phyloP scores from a whole-genome alignment of 176 grass and related monocot species.

The Avena insularis region DNA sequence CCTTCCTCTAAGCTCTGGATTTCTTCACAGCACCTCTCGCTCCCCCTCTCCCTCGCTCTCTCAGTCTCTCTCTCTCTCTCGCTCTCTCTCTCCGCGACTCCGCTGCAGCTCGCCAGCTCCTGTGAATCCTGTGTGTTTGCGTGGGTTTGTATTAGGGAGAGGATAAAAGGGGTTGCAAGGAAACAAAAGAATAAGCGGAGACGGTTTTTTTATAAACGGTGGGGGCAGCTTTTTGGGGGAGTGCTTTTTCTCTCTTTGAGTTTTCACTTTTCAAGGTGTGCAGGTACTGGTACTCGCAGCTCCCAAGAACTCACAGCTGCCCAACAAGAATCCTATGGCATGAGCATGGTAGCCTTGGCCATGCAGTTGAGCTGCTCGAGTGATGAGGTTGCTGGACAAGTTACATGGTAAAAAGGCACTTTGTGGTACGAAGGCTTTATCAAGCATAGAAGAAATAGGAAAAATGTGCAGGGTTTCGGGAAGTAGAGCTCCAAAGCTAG shows the following conservation, averaged over 20 bases:
- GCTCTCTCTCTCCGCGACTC: too few relatives aligned
- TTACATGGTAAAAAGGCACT: slow-evolving; percentile 40
- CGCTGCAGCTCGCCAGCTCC: not conserved
- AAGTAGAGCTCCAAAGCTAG: not conserved
- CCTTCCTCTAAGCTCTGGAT: slow-evolving; percentile 34
- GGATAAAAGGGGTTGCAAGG: slow-evolving; percentile 46
- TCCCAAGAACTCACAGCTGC: slow-evolving; percentile 37
- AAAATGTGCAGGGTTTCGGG: not conserved
- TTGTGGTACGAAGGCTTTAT: slow-evolving; percentile 24
- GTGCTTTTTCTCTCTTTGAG: not conserved
- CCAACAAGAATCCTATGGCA: slow-evolving; percentile 56
- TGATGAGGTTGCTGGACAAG: slow-evolving; percentile 14
- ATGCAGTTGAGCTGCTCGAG: slow-evolving; percentile 31
- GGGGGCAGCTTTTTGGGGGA: slow-evolving; percentile 46
- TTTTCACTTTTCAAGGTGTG: slow-evolving; percentile 56
- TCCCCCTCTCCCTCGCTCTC: not conserved
- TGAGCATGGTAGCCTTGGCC: not conserved
- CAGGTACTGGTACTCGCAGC: slow-evolving; percentile 27
- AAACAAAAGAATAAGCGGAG: slow-evolving; percentile 22
- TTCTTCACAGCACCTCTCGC: slow-evolving; percentile 3
- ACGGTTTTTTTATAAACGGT: slow-evolving; percentile 38
- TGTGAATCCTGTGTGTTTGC: slow-evolving; percentile 41
- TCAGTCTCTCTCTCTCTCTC: not conserved
- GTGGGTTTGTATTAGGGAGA: slow-evolving; percentile 26
- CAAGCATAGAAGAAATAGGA: not conserved